Percentiles rank a stretch among this genome's conserved stretches.
Evolutionary conservation across 2,329 filamentous ascomycete species (phyloP).

Genomic region (Xenoacremonium recifei): DNA sequence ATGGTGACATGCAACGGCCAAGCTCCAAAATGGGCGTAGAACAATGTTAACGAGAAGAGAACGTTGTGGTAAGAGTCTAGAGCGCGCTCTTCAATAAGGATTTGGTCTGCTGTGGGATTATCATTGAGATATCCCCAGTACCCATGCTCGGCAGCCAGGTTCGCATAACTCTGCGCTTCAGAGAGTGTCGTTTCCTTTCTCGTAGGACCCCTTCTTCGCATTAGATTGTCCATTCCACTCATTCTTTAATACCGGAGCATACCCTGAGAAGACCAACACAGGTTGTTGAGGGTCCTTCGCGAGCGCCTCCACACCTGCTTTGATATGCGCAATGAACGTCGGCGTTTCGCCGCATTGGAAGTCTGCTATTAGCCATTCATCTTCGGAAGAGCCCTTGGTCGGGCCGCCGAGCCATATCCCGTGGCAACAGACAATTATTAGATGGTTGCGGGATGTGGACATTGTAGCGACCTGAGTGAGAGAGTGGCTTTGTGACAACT

Average conservation of each 20-base stretch:
- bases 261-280: constrained; percentile 73
- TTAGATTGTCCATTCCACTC: too few relatives aligned
- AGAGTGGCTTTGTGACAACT: too few relatives aligned
- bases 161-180: constrained; percentile 64
- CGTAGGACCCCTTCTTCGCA: constrained; percentile 55
- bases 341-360: constrained; percentile 78
- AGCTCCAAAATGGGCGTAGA: constrained; percentile 35
- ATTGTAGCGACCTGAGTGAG: too few relatives aligned
- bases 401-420: constrained; percentile 69
- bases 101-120: constrained; percentile 12
- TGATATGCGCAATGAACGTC: constrained; percentile 76
- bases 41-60: constrained; percentile 65
- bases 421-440: constrained; percentile 83
- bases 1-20: constrained; percentile 63
- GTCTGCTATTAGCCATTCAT: constrained; percentile 70
- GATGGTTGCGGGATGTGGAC: constrained; percentile 36
- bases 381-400: constrained; percentile 49
- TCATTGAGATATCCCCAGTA: constrained; percentile 42
- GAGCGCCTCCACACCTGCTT: constrained; percentile 58
- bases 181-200: constrained; percentile 53
- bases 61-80: constrained; percentile 87
- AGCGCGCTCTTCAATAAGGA: constrained; percentile 67
- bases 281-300: constrained; percentile 39
- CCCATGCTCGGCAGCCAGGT: constrained; percentile 45
- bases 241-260: constrained; percentile 17